Evolutionary conservation across 2,329 filamentous ascomycete genomes (phyloP), one percentile per base, ranked within the genome.

Genomic region (Trichoderma oligosporum): DNA sequence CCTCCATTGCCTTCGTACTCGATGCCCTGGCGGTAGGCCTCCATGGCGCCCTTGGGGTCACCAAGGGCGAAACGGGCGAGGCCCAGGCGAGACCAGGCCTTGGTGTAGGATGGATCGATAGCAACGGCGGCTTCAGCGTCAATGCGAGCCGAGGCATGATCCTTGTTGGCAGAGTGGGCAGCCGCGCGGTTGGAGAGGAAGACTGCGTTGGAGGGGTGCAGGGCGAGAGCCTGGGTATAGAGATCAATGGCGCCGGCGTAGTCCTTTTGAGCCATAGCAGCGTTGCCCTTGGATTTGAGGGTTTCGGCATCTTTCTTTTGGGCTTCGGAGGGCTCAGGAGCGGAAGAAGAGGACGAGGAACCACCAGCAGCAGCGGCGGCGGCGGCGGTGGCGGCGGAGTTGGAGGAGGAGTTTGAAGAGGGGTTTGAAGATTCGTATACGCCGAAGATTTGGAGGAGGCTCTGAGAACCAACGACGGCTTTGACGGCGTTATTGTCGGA

Each of bases 141-240:
- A 61, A 86, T 80, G 66, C 84, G 86, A 11, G 94, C 94, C 61
- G 88, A 86, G 61, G 87, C 84, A 77, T 97, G 92, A 74, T 96
- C 86, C 65, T 86, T 84, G 61, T 85, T 85, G 20, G 91, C 93
- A 25, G 87, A 91, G 80, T 96, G 89, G 5, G 94, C 94, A 45
- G 94, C 94, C 9, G 94, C 94, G 64, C 94, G 91, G 83, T 99
- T 99, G 62, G 91, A 96, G 38, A 99, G 87, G 81, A 94, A 99
- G 74, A 99, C 94, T 36, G 92, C 89, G 77, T 99, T 97, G 63
- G 83, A 79, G 1, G 94, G 91, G 64, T 89, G 77, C 53, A 97
- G 79, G 56, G 83, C 81, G 24, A 99, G 84, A 4, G 94, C 94
- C 73, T 93, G 82, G 24, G 89, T 90, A 81, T 99, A 99, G 64